Percentiles rank a stretch among this genome's conserved stretches.
These are phyloP conservation scores for Kalanchoe fedtschenkoi DNA, from an alignment of 164 flowering plant species.

Conservation along the genomic window DNA sequence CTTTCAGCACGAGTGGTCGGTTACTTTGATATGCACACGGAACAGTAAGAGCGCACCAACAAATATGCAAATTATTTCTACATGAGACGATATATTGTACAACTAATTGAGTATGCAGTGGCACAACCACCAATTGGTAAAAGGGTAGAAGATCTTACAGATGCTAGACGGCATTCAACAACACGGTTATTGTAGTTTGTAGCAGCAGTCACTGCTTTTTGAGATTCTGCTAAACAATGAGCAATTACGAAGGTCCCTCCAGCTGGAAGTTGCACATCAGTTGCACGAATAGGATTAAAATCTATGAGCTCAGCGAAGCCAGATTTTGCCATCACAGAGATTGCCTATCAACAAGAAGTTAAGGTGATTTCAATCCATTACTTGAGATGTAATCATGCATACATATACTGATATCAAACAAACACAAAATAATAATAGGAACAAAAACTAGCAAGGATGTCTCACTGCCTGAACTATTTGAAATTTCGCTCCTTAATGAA, in stretches of 20 bases:
- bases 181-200: slow-evolving; percentile 94
- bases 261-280: slow-evolving; percentile 92
- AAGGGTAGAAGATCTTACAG: slow-evolving; percentile 40
- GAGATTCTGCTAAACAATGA: slow-evolving; percentile 89
- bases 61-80: background rate
- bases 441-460: too few relatives aligned
- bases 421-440: too few relatives aligned
- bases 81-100: background rate
- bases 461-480: too few relatives aligned
- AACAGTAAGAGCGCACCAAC: background rate
- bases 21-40: background rate
- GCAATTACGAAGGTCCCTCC: slow-evolving; percentile 91
- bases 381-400: too few relatives aligned
- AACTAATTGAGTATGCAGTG: background rate
- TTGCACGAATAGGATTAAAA: slow-evolving; percentile 90
- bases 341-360: slow-evolving; percentile 45
- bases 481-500: too few relatives aligned
- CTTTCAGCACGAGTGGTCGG: background rate
- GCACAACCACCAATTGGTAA: background rate
- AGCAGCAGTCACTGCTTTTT: slow-evolving; percentile 96
- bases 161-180: slow-evolving; percentile 88
- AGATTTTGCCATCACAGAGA: slow-evolving; percentile 88
- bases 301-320: slow-evolving; percentile 95
- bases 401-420: too few relatives aligned
- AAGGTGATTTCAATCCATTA: too few relatives aligned